Evolutionary conservation across 75 land plant species (phyloP), one percentile per base, ranked within the genome.

Genomic region (Picea sitchensis): DNA sequence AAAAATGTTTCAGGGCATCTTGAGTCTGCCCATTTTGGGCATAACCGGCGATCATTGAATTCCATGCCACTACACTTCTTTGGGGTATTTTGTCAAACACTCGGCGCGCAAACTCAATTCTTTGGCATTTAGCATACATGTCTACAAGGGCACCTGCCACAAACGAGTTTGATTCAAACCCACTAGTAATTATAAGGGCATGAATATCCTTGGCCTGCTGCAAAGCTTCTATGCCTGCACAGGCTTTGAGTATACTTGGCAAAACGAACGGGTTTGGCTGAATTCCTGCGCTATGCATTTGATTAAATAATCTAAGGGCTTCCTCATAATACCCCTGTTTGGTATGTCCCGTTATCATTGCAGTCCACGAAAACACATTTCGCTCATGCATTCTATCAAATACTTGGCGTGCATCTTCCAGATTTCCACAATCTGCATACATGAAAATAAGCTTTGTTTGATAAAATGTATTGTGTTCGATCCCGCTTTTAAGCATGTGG

Each of bases 1-100:
- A 41, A 69, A 91, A 88, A 77, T 86, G 18, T 32, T 76, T 61
- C 30, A 91, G 77, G 62, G 93, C 91, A 38, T 86, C 89, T 9
- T 77, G 59, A 47, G 78, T 73, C 18, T 36, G 79, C n/a, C 85
- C 87, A 20, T 63, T 56, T 26, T 85, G 80, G 2, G 80, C 79
- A 20, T 86, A 80, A 59, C 93, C 89, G 59, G 78, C 77, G 86
- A 91, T 87, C 91, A 91, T 77, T 2, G 88, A 64, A 14, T 89
- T 89, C 71, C 84, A 85, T 20, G 86, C 61, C 18, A 87, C 93
- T 77, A 80, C 84, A 81, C 89, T 85, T 13, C 76, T 87, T 21
- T 83, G 61, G 3, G 71, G 14, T 75, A 89, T 65, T 15, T 32
- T 73, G 38, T 79, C 81, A 76, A 87, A 87, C 32, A 79, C 61